Percentiles rank a stretch among this genome's conserved stretches.
Conservation (phyloP, 208 protist species). For the Balamuthia mandrillaris region DNA sequence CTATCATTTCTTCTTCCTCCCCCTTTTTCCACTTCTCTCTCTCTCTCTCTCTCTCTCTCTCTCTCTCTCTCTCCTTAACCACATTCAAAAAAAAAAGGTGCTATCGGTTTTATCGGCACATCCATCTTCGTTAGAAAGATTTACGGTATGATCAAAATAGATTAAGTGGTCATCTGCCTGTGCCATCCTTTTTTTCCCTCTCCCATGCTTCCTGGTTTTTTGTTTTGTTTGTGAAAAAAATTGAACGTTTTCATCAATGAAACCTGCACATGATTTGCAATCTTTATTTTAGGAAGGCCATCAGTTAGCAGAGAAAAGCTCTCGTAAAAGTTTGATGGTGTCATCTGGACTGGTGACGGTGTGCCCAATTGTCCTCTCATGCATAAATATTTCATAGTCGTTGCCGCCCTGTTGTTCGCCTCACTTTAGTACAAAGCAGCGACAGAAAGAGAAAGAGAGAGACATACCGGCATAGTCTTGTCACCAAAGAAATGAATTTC, state of each 20-base stretch:
- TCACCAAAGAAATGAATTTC: conserved; percentile 99
- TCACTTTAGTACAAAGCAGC: too few relatives aligned
- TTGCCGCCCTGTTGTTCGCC: conserved; percentile 99
- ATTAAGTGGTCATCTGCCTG: too few relatives aligned
- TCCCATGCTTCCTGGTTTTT: too few relatives aligned
- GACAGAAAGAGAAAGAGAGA: not conserved
- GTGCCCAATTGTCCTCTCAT: conserved; percentile 86
- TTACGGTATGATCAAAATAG: conserved; percentile 67
- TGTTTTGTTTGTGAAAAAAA: too few relatives aligned
- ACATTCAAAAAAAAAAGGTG: not conserved
- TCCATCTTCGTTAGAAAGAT: conserved; percentile 66
- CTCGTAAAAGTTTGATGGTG: too few relatives aligned
- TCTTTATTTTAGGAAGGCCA: too few relatives aligned
- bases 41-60: not conserved
- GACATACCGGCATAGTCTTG: conserved; percentile 83
- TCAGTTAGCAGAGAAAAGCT: too few relatives aligned
- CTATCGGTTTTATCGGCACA: conserved; percentile 62
- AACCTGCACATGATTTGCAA: too few relatives aligned
- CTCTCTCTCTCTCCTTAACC: not conserved
- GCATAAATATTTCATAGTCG: conserved; percentile 98
- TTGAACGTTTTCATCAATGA: too few relatives aligned
- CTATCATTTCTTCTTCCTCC: conserved; percentile 18
- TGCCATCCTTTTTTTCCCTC: too few relatives aligned
- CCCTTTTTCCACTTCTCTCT: conserved; percentile 12
- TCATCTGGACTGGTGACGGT: conserved; percentile 90